These are phyloP conservation scores for Balansia obtecta DNA, from an alignment of 2,329 filamentous ascomycete species.

Conservation along the genomic window DNA sequence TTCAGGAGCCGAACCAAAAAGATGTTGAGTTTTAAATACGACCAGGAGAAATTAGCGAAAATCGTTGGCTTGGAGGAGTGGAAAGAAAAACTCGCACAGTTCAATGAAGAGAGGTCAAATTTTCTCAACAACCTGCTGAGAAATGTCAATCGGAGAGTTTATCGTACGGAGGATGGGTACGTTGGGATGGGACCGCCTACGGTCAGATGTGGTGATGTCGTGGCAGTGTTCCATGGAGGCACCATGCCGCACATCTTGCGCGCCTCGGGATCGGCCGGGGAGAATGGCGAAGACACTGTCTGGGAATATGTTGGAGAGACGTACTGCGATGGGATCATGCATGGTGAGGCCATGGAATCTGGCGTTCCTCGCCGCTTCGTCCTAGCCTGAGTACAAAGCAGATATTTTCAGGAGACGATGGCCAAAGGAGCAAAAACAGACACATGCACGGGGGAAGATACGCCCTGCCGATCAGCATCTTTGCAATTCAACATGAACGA, in stretches of 20 bases:
- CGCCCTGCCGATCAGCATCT: too few species aligned
- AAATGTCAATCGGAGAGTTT: conserved; percentile 13
- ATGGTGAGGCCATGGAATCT: conserved; percentile 15
- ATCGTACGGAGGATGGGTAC: conserved; percentile 16
- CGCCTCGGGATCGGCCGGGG: background rate
- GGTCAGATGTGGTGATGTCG: conserved; percentile 13
- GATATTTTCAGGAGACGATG: conserved; percentile 20
- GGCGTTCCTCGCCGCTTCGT: conserved; percentile 2
- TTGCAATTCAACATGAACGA: too few species aligned
- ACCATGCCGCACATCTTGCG: conserved; percentile 18
- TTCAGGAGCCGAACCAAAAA: conserved; percentile 8
- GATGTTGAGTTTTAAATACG: background rate
- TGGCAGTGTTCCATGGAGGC: conserved; percentile 17
- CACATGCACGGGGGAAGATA: too few species aligned
- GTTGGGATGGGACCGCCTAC: conserved; percentile 17
- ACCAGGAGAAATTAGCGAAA: background rate
- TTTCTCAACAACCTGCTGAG: conserved; percentile 10
- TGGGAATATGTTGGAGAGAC: conserved; percentile 19
- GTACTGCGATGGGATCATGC: conserved; percentile 23
- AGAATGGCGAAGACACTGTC: background rate
- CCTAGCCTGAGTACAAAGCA: background rate
- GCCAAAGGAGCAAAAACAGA: too few species aligned
- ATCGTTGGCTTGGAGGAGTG: conserved; percentile 1
- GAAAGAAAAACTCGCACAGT: conserved; percentile 7
- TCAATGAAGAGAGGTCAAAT: conserved; percentile 4